Percentiles rank a stretch among this genome's conserved stretches.
Conservation (phyloP, 169 alveolate genomes). For the Eimeria praecox region DNA sequence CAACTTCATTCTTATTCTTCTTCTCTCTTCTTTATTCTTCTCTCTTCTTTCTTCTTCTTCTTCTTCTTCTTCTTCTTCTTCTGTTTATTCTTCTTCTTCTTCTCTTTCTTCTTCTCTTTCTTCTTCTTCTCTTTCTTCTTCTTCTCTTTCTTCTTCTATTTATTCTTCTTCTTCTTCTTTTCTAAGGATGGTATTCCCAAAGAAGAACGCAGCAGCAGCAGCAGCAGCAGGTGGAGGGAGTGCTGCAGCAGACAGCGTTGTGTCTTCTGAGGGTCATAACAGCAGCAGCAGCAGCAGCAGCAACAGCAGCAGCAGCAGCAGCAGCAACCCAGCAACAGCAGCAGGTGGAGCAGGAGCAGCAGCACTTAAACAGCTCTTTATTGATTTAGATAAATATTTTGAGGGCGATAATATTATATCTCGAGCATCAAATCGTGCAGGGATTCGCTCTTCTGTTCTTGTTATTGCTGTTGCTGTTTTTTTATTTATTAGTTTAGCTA, state of each 20-base stretch:
- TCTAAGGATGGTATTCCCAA: not conserved
- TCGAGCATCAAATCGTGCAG: too few relatives aligned
- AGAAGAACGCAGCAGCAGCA: not conserved
- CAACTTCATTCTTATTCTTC: not conserved
- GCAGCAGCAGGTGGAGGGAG: too few relatives aligned
- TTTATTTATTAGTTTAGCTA: not conserved
- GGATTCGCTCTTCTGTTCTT: too few relatives aligned
- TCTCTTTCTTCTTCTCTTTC: too few relatives aligned
- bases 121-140: too few relatives aligned
- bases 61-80: not conserved
- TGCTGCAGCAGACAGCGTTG: too few relatives aligned
- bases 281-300: constrained; percentile 3
- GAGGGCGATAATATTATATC: too few relatives aligned
- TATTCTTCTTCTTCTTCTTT: too few relatives aligned
- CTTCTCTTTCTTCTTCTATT: too few relatives aligned
- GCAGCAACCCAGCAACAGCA: too few relatives aligned
- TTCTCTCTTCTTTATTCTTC: not conserved
- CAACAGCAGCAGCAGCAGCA: constrained; percentile 3
- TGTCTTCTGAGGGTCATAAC: not conserved
- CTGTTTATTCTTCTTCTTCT: not conserved
- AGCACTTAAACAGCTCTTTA: not conserved
- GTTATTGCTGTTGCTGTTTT: not conserved
- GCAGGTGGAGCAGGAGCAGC: not conserved
- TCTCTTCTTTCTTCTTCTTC: not conserved
- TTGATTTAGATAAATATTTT: too few relatives aligned